Evolutionary conservation across 2,329 filamentous ascomycete genomes (phyloP).

Genomic region (Xylariaceae sp.): DNA sequence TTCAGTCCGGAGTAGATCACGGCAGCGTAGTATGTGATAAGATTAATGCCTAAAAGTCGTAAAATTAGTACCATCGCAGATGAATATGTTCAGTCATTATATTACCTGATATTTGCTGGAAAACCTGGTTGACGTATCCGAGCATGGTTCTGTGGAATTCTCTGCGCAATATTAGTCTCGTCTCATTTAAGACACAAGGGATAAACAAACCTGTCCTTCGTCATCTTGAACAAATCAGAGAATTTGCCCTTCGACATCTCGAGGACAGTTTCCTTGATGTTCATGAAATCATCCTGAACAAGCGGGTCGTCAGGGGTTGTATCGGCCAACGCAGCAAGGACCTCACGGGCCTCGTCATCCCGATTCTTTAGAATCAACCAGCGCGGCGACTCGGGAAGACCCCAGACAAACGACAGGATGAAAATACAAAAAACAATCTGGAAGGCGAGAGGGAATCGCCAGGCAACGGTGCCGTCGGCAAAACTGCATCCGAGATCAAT

Average conservation of each 20-base stretch:
- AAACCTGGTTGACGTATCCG: slow-evolving; percentile 54
- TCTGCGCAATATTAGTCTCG: slow-evolving; percentile 21
- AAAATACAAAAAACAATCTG: slow-evolving; percentile 55
- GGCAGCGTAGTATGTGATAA: slow-evolving; percentile 43
- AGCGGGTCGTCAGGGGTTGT: slow-evolving; percentile 43
- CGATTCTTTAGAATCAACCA: slow-evolving; percentile 43
- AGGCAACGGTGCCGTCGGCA: slow-evolving; percentile 43
- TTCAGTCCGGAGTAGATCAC: slow-evolving; percentile 48
- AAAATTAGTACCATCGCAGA: neutral
- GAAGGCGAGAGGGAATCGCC: slow-evolving; percentile 58
- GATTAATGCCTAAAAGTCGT: slow-evolving; percentile 31
- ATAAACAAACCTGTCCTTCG: slow-evolving; percentile 40
- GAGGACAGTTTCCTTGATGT: slow-evolving; percentile 59
- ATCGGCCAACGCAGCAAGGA: slow-evolving; percentile 40
- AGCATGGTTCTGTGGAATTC: slow-evolving; percentile 51
- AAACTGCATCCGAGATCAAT: slow-evolving; percentile 55
- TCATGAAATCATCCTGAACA: slow-evolving; percentile 48
- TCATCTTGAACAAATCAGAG: slow-evolving; percentile 54
- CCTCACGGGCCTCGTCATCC: slow-evolving; percentile 40
- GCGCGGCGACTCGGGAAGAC: slow-evolving; percentile 47
- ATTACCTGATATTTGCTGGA: slow-evolving; percentile 43
- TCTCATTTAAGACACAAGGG: neutral
- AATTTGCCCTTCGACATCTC: slow-evolving; percentile 53
- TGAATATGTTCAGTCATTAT: too few relatives aligned
- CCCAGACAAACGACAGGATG: slow-evolving; percentile 48